Conservation (phyloP, 768 basidiomycete species). For the Lactifluus hygrophoroides region DNA sequence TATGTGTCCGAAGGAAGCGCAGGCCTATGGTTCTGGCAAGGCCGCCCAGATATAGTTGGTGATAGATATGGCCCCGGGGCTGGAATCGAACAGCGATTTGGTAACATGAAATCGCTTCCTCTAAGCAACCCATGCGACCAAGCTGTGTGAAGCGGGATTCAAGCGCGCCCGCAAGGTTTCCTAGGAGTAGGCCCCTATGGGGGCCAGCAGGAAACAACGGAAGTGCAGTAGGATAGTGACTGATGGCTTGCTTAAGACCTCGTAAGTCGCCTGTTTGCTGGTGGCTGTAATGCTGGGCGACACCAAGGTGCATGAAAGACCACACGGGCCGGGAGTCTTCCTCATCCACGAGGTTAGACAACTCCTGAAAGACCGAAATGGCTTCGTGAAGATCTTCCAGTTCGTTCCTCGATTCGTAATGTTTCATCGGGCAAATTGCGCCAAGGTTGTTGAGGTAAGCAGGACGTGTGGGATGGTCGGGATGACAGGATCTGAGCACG, state of each 20-base stretch:
- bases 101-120: neutral
- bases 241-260: neutral
- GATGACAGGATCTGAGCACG: neutral
- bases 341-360: neutral
- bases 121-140: neutral
- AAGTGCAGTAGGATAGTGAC: neutral
- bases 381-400: neutral
- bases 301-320: neutral
- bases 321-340: neutral
- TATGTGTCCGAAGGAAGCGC: no score
- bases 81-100: neutral
- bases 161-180: neutral
- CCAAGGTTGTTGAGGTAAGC: neutral
- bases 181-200: neutral
- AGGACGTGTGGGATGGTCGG: neutral
- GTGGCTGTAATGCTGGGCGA: neutral
- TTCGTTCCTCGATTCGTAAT: neutral
- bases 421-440: neutral
- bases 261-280: neutral
- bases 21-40: neutral
- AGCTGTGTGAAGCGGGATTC: neutral
- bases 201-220: neutral
- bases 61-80: neutral
- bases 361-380: neutral
- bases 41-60: neutral